A percentile compares a stretch with the other conserved stretches of the same genome.
These are phyloP conservation scores for Cucurbita ficifolia DNA, from an alignment of 306 rosid genomes.

Conservation along the genomic window DNA sequence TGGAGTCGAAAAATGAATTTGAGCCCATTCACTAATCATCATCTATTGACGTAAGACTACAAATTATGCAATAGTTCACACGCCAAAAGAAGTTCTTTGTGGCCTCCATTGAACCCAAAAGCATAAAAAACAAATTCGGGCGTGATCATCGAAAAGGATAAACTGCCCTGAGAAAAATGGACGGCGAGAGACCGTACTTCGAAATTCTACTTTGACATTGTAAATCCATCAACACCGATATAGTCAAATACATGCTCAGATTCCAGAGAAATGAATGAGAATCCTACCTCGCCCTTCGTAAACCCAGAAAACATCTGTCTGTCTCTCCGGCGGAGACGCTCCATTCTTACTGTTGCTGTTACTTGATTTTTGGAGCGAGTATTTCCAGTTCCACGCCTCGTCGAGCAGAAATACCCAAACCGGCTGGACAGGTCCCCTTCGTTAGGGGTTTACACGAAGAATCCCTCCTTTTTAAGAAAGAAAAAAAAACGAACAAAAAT, in stretches of 20 bases:
- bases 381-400: background rate
- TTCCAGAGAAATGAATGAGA: background rate
- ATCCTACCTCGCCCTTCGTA: conserved; percentile 77
- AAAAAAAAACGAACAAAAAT: too few species aligned
- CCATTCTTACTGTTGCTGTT: conserved; percentile 23
- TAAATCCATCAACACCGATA: background rate
- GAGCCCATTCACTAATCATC: background rate
- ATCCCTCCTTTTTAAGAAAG: too few species aligned
- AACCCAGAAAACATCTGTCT: conserved; percentile 54
- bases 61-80: background rate
- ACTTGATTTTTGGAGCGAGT: background rate
- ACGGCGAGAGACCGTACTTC: background rate
- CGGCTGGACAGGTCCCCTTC: background rate
- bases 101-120: background rate
- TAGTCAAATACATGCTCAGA: background rate
- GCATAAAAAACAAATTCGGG: background rate
- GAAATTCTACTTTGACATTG: background rate
- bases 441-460: background rate
- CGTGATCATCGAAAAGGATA: background rate
- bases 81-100: background rate
- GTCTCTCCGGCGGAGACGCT: conserved; percentile 79
- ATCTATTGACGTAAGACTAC: background rate
- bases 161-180: background rate
- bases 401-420: background rate
- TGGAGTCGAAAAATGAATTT: too few species aligned